phyloP scores from a whole-genome alignment of 2,329 filamentous ascomycete species.

The Aureobasidium mangrovei region DNA sequence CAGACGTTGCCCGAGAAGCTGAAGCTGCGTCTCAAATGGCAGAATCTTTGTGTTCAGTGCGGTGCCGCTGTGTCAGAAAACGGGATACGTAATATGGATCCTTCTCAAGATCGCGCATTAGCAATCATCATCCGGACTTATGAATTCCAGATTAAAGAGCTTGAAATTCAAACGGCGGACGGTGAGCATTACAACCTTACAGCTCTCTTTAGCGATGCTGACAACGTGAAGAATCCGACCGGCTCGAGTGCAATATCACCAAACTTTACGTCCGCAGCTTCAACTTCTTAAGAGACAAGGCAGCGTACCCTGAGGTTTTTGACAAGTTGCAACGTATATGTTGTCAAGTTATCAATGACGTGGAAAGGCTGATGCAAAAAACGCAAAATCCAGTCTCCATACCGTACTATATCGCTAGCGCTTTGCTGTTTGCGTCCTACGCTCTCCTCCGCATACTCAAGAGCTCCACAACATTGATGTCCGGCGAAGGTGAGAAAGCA shows the following conservation, averaged over 20 bases:
- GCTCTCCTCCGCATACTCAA: constrained; percentile 1
- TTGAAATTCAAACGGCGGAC: not conserved
- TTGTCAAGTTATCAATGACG: not conserved
- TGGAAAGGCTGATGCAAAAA: not conserved
- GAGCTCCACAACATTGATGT: not conserved
- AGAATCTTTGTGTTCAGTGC: not conserved
- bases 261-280: not conserved
- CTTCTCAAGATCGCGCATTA: not conserved
- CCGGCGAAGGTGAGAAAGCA: not conserved
- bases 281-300: constrained; percentile 1
- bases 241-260: not conserved
- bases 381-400: not conserved
- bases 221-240: not conserved
- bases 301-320: not conserved
- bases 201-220: not conserved
- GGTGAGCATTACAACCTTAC: not conserved
- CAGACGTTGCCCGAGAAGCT: not conserved
- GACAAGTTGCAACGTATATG: not conserved
- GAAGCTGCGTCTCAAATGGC: constrained; percentile 1
- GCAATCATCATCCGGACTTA: not conserved
- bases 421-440: not conserved
- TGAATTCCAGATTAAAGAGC: not conserved
- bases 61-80: constrained; percentile 4
- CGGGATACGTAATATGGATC: not conserved
- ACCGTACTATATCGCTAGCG: not conserved